A percentile compares a stretch with the other conserved stretches of the same genome.
These are phyloP conservation scores for Acer negundo DNA, from an alignment of 345 rosid species.

Conservation along the genomic window DNA sequence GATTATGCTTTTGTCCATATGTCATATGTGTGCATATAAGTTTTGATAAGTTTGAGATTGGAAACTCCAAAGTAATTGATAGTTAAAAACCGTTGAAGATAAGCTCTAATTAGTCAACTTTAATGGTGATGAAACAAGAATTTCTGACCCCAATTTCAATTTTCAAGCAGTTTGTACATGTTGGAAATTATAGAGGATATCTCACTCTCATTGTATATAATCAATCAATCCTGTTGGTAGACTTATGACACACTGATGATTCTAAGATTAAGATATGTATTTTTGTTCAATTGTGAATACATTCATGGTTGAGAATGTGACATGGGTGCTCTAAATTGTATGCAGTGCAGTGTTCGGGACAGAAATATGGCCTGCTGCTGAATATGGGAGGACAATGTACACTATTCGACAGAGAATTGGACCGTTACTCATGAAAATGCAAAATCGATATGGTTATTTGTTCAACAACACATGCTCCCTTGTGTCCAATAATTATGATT, in stretches of 20 bases:
- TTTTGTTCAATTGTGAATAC: not conserved
- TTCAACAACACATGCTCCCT: not conserved
- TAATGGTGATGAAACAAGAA: not conserved
- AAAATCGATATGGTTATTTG: conserved; percentile 72
- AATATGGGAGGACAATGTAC: conserved; percentile 97
- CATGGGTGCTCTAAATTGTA: conserved; percentile 31
- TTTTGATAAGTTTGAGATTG: not conserved
- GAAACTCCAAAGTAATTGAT: not conserved
- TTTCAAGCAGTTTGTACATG: not conserved
- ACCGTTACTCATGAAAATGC: conserved; percentile 87
- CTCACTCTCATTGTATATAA: too few species aligned
- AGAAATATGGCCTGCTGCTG: conserved; percentile 99
- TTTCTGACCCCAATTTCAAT: too few species aligned
- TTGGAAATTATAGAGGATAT: not conserved
- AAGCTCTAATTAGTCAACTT: not conserved
- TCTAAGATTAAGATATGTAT: not conserved
- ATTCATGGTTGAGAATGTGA: conserved; percentile 28
- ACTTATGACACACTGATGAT: not conserved
- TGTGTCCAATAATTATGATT: not conserved
- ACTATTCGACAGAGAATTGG: conserved; percentile 93
- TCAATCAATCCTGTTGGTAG: too few species aligned
- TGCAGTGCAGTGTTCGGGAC: conserved; percentile 99
- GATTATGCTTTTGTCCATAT: not conserved
- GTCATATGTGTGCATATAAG: not conserved
- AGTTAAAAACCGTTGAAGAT: not conserved